These are phyloP conservation scores for Backusella australiensis DNA, from an alignment of 192 early-diverging fungal species.

Conservation along the genomic window DNA sequence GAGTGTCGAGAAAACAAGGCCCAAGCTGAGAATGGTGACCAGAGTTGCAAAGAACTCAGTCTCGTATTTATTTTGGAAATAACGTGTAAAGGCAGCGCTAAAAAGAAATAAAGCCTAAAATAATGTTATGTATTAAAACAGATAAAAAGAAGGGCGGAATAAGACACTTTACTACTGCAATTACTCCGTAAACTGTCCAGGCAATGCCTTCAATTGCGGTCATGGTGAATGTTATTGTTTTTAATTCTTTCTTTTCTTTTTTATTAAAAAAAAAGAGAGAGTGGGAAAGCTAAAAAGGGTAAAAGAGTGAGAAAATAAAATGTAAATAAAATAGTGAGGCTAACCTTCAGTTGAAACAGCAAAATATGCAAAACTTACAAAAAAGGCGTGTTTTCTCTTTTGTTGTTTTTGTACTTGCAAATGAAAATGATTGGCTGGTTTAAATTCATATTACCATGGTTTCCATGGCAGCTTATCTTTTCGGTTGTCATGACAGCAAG, in stretches of 20 bases:
- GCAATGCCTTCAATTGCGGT: constrained; percentile 37
- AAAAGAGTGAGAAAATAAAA: not conserved
- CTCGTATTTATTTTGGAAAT: constrained; percentile 51
- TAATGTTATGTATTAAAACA: not conserved
- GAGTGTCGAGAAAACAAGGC: constrained; percentile 45
- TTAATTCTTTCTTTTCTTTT: not conserved
- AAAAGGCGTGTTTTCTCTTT: not conserved
- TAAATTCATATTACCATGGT: not conserved
- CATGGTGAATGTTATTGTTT: constrained; percentile 14
- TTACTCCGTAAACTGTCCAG: constrained; percentile 48
- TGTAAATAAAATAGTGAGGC: not conserved
- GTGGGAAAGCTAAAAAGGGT: not conserved
- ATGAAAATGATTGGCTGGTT: not conserved
- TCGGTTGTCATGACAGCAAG: not conserved
- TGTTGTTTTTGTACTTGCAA: not conserved
- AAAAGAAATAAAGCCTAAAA: constrained; percentile 43
- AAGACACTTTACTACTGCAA: constrained; percentile 36
- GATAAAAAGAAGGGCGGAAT: not conserved
- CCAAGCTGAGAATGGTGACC: constrained; percentile 46
- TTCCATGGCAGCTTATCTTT: not conserved
- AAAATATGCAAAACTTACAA: constrained; percentile 10
- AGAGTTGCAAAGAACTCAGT: constrained; percentile 50
- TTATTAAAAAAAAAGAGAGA: not conserved
- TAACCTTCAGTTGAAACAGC: not conserved
- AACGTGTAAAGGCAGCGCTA: constrained; percentile 45